Conservation (phyloP, 2,329 filamentous ascomycete genomes). For the Phyllosticta paracitricarpa region DNA sequence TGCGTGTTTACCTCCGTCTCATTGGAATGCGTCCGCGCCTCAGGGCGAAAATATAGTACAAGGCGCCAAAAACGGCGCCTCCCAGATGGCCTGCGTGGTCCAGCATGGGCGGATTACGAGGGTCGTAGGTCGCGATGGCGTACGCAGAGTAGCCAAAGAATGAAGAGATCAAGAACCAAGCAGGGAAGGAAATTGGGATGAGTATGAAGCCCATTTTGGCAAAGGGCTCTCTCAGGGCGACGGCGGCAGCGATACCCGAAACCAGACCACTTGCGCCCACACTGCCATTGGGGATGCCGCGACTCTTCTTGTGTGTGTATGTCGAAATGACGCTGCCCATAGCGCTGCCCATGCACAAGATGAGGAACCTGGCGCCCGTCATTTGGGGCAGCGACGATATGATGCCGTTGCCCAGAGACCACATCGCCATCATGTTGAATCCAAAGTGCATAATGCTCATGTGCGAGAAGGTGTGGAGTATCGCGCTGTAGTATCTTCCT, state of each 20-base stretch:
- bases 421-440: conserved; percentile 33
- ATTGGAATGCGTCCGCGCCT: neutral
- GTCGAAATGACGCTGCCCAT: conserved; percentile 15
- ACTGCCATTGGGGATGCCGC: neutral
- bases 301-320: neutral
- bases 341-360: conserved; percentile 23
- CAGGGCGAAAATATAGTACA: conserved; percentile 20
- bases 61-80: conserved; percentile 29
- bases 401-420: conserved; percentile 28
- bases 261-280: conserved; percentile 34
- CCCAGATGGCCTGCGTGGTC: conserved; percentile 39
- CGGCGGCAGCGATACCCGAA: conserved; percentile 30
- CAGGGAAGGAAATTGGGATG: conserved; percentile 29
- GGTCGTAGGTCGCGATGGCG: conserved; percentile 16
- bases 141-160: conserved; percentile 32
- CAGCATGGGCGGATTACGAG: conserved; percentile 16
- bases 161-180: conserved; percentile 26
- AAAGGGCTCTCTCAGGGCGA: conserved; percentile 30
- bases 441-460: conserved; percentile 24
- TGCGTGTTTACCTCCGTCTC: neutral
- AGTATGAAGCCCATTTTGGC: conserved; percentile 15
- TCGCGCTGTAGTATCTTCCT: conserved; percentile 16
- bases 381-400: neutral
- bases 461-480: conserved; percentile 35
- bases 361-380: conserved; percentile 17